Evolutionary conservation across 768 basidiomycete species (phyloP), one percentile per base, ranked within the genome.

Genomic region (Sarcodon aspratus): DNA sequence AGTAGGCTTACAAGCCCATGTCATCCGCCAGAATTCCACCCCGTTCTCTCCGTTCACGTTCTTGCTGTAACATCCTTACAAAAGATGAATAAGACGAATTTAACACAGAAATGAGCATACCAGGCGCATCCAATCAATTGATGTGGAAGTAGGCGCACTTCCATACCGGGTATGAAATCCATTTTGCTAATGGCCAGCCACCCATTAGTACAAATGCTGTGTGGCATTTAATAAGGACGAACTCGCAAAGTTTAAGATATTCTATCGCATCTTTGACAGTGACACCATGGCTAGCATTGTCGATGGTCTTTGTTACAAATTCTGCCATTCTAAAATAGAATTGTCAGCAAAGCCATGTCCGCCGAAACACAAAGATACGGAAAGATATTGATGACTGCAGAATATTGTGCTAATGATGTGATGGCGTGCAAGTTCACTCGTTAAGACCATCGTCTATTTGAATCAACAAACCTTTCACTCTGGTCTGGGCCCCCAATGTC

Each of bases 61-160:
- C 83, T 58, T 80, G 77, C 12, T 79, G 69, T 0, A 83, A 49
- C 85, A 90, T 87, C 79, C 78, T 78, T 27, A 33, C 4, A 18
- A n/a, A 31, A 5, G 32, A 13, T 33, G 10, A 33, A 21, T 27
- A 6, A 11, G n/a, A 10, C 10, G n/a, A 27, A 17, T 33, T 17
- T 6, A 44, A 21, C 5, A 27, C 21, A 27, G 21, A 27, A 33
- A 9, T 12, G 46, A 18, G 53, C 65, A 33, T 50, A 76, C 82
- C 85, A 90, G 35, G 74, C 74, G 13, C 90, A 85, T 0, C 88
- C 87, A 46, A 90, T 80, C 35, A 75, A 67, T 61, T 90, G 84
- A 58, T 90, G 88, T 7, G 78, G 75, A 51, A 90, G 68, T 8
- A 90, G 69, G 3, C 77, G 71, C 9, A 88, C 76, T 58, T 80